phyloP scores from a whole-genome alignment of 2,329 filamentous ascomycete genomes.

The Neonectria ditissima region DNA sequence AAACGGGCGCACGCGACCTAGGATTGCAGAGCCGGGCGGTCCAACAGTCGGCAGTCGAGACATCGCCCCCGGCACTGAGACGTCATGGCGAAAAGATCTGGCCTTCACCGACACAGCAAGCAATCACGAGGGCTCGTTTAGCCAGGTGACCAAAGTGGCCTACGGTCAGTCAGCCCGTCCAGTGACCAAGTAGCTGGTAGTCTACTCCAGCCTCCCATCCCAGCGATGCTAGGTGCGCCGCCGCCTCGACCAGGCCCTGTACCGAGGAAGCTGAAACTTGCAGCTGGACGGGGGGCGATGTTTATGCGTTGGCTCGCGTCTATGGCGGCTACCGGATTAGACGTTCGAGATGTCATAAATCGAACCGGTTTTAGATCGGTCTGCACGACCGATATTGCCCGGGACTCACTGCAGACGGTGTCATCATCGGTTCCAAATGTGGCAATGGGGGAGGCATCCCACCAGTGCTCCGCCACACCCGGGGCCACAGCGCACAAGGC shows the following conservation, averaged over 20 bases:
- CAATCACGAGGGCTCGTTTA: constrained; percentile 19
- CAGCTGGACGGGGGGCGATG: constrained; percentile 40
- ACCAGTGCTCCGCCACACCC: constrained; percentile 54
- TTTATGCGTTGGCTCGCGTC: constrained; percentile 43
- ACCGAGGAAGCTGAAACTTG: constrained; percentile 40
- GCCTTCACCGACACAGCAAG: constrained; percentile 16
- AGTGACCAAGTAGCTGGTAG: constrained; percentile 3
- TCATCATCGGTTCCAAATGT: constrained; percentile 35
- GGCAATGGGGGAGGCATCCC: constrained; percentile 45
- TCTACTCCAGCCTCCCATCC: constrained; percentile 20
- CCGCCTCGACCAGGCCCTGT: constrained; percentile 11
- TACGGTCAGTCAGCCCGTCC: constrained; percentile 15
- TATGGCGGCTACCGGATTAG: constrained; percentile 29
- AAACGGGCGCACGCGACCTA: constrained; percentile 20
- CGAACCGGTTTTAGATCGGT: constrained; percentile 38
- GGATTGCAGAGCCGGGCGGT: background rate
- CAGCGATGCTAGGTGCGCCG: constrained; percentile 5
- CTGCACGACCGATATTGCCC: constrained; percentile 34
- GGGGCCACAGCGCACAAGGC: constrained; percentile 36
- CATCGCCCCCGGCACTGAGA: constrained; percentile 13
- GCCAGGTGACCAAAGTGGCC: constrained; percentile 20
- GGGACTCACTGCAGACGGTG: constrained; percentile 27
- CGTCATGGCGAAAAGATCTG: constrained; percentile 16
- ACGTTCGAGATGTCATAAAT: constrained; percentile 28
- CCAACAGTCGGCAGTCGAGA: constrained; percentile 9